Percentiles rank a stretch among this genome's conserved stretches.
These are phyloP conservation scores for Melanogaster broomeanus DNA, from an alignment of 768 basidiomycete species.

Conservation along the genomic window DNA sequence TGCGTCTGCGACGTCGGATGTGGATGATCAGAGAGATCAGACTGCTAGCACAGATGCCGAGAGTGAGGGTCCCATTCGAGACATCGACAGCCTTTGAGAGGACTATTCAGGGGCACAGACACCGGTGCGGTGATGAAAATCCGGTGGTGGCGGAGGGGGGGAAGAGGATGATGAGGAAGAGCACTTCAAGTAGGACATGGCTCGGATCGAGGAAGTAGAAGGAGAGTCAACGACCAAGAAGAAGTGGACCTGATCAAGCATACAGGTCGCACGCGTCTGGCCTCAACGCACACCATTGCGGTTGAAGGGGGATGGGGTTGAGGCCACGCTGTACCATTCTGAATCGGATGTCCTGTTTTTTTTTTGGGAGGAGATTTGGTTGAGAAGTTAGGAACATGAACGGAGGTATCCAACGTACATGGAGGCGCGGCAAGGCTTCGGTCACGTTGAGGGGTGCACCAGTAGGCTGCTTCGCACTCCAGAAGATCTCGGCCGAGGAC, in stretches of 20 bases:
- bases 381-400: not conserved
- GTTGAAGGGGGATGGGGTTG: slow-evolving; percentile 50
- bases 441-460: slow-evolving; percentile 34
- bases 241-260: slow-evolving; percentile 55
- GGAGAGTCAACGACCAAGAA: slow-evolving; percentile 57
- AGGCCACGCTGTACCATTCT: slow-evolving; percentile 53
- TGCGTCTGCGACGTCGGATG: slow-evolving; percentile 33
- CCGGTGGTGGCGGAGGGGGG: too few relatives aligned
- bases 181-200: slow-evolving; percentile 16
- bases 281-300: slow-evolving; percentile 56
- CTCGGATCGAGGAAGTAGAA: slow-evolving; percentile 51
- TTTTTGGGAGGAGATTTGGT: not conserved
- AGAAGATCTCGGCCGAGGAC: slow-evolving; percentile 53
- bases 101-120: slow-evolving; percentile 44
- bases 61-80: slow-evolving; percentile 89
- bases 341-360: slow-evolving; percentile 41
- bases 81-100: slow-evolving; percentile 83
- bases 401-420: slow-evolving; percentile 28
- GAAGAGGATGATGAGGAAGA: slow-evolving; percentile 14
- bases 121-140: slow-evolving; percentile 1
- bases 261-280: slow-evolving; percentile 43
- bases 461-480: slow-evolving; percentile 44
- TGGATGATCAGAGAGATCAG: slow-evolving; percentile 32
- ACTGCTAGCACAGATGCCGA: slow-evolving; percentile 40
- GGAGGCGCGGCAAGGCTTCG: slow-evolving; percentile 49